These are phyloP conservation scores for Elsinoe batatas DNA, from an alignment of 2,329 filamentous ascomycete species.

Conservation along the genomic window DNA sequence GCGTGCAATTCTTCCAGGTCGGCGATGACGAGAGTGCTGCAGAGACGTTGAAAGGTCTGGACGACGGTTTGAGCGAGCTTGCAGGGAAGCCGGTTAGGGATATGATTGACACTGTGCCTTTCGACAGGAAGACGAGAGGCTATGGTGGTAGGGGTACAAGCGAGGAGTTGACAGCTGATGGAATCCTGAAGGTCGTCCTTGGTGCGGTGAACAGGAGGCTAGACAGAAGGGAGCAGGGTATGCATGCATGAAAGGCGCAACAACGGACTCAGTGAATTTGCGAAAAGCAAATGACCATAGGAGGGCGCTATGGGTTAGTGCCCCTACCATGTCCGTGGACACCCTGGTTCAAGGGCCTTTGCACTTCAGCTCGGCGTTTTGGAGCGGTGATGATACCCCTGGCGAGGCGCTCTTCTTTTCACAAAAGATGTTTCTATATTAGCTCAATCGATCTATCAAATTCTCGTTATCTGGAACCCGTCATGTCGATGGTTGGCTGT, in stretches of 20 bases:
- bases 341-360: no score
- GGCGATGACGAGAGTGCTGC: slow-evolving; percentile 60
- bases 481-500: no score
- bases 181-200: slow-evolving; percentile 47
- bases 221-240: slow-evolving; percentile 39
- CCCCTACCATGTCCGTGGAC: no score
- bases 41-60: slow-evolving; percentile 58
- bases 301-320: no score
- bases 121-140: slow-evolving; percentile 55
- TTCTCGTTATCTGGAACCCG: no score
- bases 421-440: no score
- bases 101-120: slow-evolving; percentile 86
- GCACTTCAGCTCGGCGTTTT: background rate
- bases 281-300: no score
- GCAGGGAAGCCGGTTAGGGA: slow-evolving; percentile 56
- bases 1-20: slow-evolving; percentile 94
- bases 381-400: background rate
- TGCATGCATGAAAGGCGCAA: slow-evolving; percentile 16
- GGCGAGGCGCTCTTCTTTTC: no score
- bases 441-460: no score
- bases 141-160: slow-evolving; percentile 8
- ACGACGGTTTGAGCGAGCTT: slow-evolving; percentile 56
- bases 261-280: no score
- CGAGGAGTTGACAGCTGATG: slow-evolving; percentile 2
- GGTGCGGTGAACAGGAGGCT: slow-evolving; percentile 62